Evolutionary conservation across 129 eudicot genomes (phyloP).

Genomic region (Chrysanthemum makinoi): DNA sequence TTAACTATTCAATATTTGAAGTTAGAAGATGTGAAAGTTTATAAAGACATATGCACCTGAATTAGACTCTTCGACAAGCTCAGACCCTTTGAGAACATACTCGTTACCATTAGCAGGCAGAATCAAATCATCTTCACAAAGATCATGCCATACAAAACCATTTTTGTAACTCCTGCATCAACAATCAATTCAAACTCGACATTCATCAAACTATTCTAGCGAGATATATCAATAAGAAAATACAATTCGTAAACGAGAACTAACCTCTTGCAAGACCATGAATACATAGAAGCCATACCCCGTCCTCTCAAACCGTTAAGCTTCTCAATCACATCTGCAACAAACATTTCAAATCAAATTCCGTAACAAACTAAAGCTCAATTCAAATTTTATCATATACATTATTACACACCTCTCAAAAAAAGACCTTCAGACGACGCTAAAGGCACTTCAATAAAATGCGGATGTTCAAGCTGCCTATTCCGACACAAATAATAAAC

Average conservation of each 20-base stretch:
- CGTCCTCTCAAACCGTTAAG: conserved; percentile 86
- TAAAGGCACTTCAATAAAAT: conserved; percentile 82
- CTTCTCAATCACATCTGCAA: conserved; percentile 87
- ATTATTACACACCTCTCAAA: conserved; percentile 62
- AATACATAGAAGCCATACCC: conserved; percentile 93
- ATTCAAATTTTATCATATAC: conserved; percentile 37
- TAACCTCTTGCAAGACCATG: conserved; percentile 99
- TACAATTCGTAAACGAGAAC: background rate
- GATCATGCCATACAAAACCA: conserved; percentile 99
- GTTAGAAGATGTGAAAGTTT: conserved; percentile 10
- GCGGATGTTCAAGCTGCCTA: conserved; percentile 98
- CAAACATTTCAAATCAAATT: conserved; percentile 1
- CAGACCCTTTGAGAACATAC: conserved; percentile 96
- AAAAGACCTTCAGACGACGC: conserved; percentile 84
- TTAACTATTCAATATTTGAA: conserved; percentile 1
- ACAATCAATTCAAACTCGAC: conserved; percentile 16
- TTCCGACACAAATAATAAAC: conserved; percentile 83
- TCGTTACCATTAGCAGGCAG: conserved; percentile 91
- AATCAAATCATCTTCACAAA: conserved; percentile 81
- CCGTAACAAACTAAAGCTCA: background rate
- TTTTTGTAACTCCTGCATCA: conserved; percentile 79
- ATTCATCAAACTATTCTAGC: background rate
- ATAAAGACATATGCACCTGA: conserved; percentile 43
- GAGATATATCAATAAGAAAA: background rate
- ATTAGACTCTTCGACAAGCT: conserved; percentile 74